A percentile compares a stretch with the other conserved stretches of the same genome.
Conservation (phyloP, 345 rosid species). For the Carallia brachiata region DNA sequence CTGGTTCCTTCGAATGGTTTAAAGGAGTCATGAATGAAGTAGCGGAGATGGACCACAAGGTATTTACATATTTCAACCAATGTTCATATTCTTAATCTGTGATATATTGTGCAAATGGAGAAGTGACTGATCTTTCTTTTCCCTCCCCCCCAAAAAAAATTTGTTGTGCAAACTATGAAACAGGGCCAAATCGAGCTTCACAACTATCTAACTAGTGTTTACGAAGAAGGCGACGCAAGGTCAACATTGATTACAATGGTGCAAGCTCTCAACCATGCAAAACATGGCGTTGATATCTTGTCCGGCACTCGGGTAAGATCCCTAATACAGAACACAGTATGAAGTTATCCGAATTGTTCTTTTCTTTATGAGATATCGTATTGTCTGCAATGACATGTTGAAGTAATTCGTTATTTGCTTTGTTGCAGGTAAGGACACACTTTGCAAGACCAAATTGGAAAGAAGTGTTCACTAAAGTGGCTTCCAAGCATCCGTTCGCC, state of each 20-base stretch:
- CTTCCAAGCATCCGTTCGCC: conserved; percentile 78
- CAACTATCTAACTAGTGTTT: conserved; percentile 93
- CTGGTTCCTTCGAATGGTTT: conserved; percentile 94
- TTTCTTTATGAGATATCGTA: not conserved
- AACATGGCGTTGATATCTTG: conserved; percentile 89
- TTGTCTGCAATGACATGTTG: no score
- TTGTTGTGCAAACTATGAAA: conserved; percentile 13
- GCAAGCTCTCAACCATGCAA: conserved; percentile 95
- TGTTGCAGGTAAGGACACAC: conserved; percentile 83
- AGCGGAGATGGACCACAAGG: conserved; percentile 85
- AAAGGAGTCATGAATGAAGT: conserved; percentile 95
- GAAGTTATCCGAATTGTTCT: not conserved
- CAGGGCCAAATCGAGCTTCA: conserved; percentile 96
- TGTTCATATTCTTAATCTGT: not conserved
- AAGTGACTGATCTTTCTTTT: not conserved
- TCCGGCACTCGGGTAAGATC: conserved; percentile 85
- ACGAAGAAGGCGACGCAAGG: conserved; percentile 97
- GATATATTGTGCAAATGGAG: not conserved
- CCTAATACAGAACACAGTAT: not conserved
- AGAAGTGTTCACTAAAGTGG: conserved; percentile 75
- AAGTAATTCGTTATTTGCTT: not conserved
- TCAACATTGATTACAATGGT: conserved; percentile 96
- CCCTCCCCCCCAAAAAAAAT: not conserved
- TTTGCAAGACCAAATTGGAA: conserved; percentile 97
- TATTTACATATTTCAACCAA: conserved; percentile 22